Evolutionary conservation across 495 filamentous ascomycete species (phyloP).

Genomic region (Entonaema liquescens): DNA sequence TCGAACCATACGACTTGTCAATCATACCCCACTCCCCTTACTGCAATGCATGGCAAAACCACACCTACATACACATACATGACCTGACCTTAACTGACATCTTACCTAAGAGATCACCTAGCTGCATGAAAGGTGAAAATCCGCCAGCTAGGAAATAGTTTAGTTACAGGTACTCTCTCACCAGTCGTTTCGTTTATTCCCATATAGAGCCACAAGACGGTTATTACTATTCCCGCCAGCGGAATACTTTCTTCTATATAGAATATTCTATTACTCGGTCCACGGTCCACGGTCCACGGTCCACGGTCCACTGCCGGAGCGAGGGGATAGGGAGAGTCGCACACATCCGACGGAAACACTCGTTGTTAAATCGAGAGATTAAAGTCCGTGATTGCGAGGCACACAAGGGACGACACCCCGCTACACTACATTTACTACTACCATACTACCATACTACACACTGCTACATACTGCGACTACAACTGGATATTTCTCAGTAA

Average conservation of each 20-base stretch:
- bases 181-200: slow-evolving; percentile 25
- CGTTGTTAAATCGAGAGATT: slow-evolving; percentile 23
- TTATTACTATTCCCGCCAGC: slow-evolving; percentile 4
- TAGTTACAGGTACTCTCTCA: slow-evolving; percentile 23
- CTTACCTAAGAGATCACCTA: slow-evolving; percentile 36
- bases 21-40: slow-evolving; percentile 25
- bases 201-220: slow-evolving; percentile 23
- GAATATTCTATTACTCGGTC: slow-evolving; percentile 17
- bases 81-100: slow-evolving; percentile 16
- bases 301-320: slow-evolving; percentile 11
- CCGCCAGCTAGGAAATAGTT: slow-evolving; percentile 23
- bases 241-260: slow-evolving; percentile 6
- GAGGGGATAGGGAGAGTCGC: slow-evolving; percentile 16
- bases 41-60: slow-evolving; percentile 38
- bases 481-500: slow-evolving; percentile 19
- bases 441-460: slow-evolving; percentile 4
- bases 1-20: slow-evolving; percentile 21
- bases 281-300: no score
- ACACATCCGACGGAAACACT: slow-evolving; percentile 20
- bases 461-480: slow-evolving; percentile 13
- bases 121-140: slow-evolving; percentile 30
- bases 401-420: slow-evolving; percentile 25
- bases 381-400: slow-evolving; percentile 28
- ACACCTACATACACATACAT: slow-evolving; percentile 37
- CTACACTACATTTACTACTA: slow-evolving; percentile 3